These are phyloP conservation scores for Aspergillus homomorphus DNA, from an alignment of 495 filamentous ascomycete genomes.

Conservation along the genomic window DNA sequence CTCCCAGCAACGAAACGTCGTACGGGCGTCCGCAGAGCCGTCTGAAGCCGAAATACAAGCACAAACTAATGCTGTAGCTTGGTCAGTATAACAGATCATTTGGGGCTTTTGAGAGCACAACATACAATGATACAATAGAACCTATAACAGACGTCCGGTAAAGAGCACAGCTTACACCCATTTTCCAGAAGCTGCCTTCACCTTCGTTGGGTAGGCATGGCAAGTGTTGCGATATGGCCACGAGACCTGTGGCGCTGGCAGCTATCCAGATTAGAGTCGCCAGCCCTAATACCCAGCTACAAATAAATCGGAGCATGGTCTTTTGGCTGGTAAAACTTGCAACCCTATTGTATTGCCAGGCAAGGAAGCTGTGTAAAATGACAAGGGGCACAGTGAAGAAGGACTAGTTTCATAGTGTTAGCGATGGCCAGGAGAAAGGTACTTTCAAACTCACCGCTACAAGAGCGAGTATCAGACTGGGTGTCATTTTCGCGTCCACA, in stretches of 20 bases:
- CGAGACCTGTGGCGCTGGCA: constrained; percentile 40
- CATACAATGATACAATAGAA: constrained; percentile 40
- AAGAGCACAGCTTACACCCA: constrained; percentile 41
- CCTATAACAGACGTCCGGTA: constrained; percentile 38
- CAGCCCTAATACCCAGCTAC: constrained; percentile 38
- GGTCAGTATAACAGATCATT: constrained; percentile 6
- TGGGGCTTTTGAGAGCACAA: background rate
- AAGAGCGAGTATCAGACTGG: constrained; percentile 39
- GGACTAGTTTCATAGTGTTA: constrained; percentile 25
- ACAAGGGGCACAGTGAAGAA: constrained; percentile 40
- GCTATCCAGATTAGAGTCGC: constrained; percentile 42
- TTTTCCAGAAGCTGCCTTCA: constrained; percentile 34
- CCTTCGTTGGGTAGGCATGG: constrained; percentile 34
- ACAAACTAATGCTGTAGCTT: constrained; percentile 34
- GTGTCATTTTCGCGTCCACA: constrained; percentile 43
- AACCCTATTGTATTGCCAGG: constrained; percentile 45
- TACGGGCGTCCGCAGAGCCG: constrained; percentile 44
- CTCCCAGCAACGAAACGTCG: constrained; percentile 40
- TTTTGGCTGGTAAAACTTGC: constrained; percentile 37
- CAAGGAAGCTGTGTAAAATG: constrained; percentile 42
- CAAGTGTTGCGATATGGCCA: constrained; percentile 40
- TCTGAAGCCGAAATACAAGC: constrained; percentile 40
- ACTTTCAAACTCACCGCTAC: constrained; percentile 30
- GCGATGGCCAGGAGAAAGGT: background rate
- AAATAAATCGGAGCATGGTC: constrained; percentile 33